Conservation (phyloP, 2,329 filamentous ascomycete species). For the Penicillium paneum region DNA sequence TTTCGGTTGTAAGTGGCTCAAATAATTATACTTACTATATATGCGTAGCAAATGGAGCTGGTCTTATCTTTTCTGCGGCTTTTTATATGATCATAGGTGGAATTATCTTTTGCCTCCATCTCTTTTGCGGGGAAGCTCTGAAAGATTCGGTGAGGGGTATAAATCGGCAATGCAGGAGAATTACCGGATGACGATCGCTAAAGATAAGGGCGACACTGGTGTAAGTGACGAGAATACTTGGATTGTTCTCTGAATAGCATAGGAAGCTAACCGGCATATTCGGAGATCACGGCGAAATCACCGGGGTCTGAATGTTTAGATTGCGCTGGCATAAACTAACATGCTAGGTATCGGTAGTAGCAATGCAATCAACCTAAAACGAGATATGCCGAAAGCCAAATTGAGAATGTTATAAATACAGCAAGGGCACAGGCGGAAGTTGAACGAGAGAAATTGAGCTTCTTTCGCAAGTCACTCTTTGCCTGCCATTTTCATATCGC, state of each 20-base stretch:
- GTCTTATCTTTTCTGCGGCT: background rate
- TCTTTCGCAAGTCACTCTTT: background rate
- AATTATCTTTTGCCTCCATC: background rate
- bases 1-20: constrained; percentile 1
- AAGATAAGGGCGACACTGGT: too few species aligned
- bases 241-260: too few species aligned
- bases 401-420: background rate
- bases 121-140: too few species aligned
- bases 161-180: background rate
- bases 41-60: background rate
- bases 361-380: background rate
- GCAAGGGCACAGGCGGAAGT: background rate
- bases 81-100: background rate
- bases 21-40: background rate
- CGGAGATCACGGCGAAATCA: background rate
- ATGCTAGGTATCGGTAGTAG: too few species aligned
- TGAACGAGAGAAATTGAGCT: background rate
- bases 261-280: background rate
- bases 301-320: background rate
- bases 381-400: background rate
- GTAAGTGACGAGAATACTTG: too few species aligned
- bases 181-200: too few species aligned
- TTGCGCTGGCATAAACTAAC: background rate
- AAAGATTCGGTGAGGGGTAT: background rate
- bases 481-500: background rate